Percentiles rank a stretch among this genome's conserved stretches.
Evolutionary conservation across 2,329 filamentous ascomycete species (phyloP).

Genomic region (Dichotomopilus funicola): DNA sequence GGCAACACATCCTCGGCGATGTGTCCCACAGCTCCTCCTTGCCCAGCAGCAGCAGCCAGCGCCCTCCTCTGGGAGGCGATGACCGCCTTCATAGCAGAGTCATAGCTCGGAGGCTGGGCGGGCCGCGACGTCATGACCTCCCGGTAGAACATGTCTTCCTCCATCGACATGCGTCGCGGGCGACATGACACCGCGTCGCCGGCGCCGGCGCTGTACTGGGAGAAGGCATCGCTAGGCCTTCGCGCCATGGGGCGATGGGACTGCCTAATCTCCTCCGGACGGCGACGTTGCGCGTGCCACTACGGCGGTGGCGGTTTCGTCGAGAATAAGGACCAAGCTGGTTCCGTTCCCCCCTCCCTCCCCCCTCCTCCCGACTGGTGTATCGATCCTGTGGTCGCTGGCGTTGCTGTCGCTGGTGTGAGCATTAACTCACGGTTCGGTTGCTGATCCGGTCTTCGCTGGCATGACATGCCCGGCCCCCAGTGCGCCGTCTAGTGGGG

Average conservation of each 20-base stretch:
- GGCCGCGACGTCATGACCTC: conserved; percentile 45
- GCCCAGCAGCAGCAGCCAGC: conserved; percentile 8
- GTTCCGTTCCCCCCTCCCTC: conserved; percentile 15
- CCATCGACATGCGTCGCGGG: conserved; percentile 41
- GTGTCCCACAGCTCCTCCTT: conserved; percentile 25
- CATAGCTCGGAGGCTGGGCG: conserved; percentile 43
- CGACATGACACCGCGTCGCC: conserved; percentile 36
- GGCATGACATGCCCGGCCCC: conserved; percentile 15
- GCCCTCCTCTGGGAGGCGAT: conserved; percentile 23
- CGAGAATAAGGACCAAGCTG: conserved; percentile 5
- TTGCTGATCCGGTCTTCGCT: conserved; percentile 6
- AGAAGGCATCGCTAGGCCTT: conserved; percentile 26
- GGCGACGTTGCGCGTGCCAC: neutral
- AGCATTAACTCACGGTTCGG: conserved; percentile 11
- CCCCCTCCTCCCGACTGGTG: conserved; percentile 10
- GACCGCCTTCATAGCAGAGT: conserved; percentile 27
- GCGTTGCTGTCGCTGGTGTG: neutral
- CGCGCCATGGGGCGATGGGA: conserved; percentile 26
- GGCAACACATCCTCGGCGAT: conserved; percentile 44
- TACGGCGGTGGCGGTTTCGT: conserved; percentile 12
- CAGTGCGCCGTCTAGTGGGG: neutral
- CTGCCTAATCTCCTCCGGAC: conserved; percentile 11
- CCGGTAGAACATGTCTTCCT: conserved; percentile 49
- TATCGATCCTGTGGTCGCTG: conserved; percentile 2
- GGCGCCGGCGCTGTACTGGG: conserved; percentile 29